A percentile compares a stretch with the other conserved stretches of the same genome.
These are phyloP conservation scores for Hypoxylon rubiginosum DNA, from an alignment of 2,329 filamentous ascomycete species.

Conservation along the genomic window DNA sequence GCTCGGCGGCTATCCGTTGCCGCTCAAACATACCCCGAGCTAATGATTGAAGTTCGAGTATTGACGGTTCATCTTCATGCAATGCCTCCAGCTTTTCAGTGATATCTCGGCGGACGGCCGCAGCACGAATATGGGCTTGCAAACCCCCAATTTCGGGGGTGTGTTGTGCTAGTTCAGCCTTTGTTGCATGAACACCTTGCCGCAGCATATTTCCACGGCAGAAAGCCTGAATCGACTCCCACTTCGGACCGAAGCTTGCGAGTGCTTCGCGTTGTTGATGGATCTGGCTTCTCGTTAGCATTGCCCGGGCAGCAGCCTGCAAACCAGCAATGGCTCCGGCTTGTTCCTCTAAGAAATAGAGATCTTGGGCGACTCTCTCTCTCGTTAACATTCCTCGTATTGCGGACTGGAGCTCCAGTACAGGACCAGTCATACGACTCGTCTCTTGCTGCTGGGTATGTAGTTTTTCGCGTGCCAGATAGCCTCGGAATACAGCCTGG, in stretches of 20 bases:
- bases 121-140: constrained; percentile 67
- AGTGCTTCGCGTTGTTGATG: constrained; percentile 65
- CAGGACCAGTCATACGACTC: constrained; percentile 63
- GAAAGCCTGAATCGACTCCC: constrained; percentile 64
- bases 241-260: constrained; percentile 62
- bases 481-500: constrained; percentile 76
- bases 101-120: constrained; percentile 66
- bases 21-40: constrained; percentile 74
- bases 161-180: constrained; percentile 63
- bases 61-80: constrained; percentile 57
- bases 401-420: constrained; percentile 74
- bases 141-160: constrained; percentile 60
- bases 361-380: constrained; percentile 60
- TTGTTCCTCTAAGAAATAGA: constrained; percentile 45
- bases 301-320: constrained; percentile 76
- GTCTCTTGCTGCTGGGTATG: constrained; percentile 69
- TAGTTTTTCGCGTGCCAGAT: constrained; percentile 71
- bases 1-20: constrained; percentile 62
- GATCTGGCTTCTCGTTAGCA: constrained; percentile 69
- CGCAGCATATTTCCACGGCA: constrained; percentile 65
- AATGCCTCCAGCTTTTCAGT: constrained; percentile 63
- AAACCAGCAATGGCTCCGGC: constrained; percentile 54
- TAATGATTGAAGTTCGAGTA: constrained; percentile 68
- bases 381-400: constrained; percentile 76
- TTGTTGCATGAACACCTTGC: constrained; percentile 59